A percentile compares a stretch with the other conserved stretches of the same genome.
Evolutionary conservation across 805 yeast species (phyloP).

Genomic region (Spathaspora passalidarum): DNA sequence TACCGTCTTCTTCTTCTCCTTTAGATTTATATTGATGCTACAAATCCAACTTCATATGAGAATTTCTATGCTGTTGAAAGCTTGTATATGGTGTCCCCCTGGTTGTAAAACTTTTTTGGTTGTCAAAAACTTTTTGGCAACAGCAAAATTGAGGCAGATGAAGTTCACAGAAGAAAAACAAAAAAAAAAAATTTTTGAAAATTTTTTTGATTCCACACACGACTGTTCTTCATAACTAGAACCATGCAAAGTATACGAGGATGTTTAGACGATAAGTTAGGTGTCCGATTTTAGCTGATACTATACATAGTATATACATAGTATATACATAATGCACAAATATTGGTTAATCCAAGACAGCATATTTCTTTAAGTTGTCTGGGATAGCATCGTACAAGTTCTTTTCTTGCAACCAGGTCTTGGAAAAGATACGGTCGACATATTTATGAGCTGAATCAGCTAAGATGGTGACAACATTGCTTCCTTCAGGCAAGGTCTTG

Average conservation of each 20-base stretch:
- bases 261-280: no score
- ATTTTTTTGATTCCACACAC: constrained; percentile 1
- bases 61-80: neutral
- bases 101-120: neutral
- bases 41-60: neutral
- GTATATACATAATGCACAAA: neutral
- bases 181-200: neutral
- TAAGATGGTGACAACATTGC: constrained; percentile 83
- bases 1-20: neutral
- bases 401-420: constrained; percentile 72
- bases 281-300: no score
- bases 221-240: neutral
- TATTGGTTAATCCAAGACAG: constrained; percentile 31
- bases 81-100: neutral
- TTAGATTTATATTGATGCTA: neutral
- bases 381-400: constrained; percentile 66
- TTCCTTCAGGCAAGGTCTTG: constrained; percentile 65
- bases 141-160: neutral
- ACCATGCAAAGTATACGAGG: no score
- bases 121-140: constrained; percentile 1
- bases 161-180: neutral
- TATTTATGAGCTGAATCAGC: constrained; percentile 92
- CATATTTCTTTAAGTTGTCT: constrained; percentile 66
- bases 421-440: constrained; percentile 75
- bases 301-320: no score